These are phyloP conservation scores for Astraeus odoratus DNA, from an alignment of 768 basidiomycete genomes.

Conservation along the genomic window DNA sequence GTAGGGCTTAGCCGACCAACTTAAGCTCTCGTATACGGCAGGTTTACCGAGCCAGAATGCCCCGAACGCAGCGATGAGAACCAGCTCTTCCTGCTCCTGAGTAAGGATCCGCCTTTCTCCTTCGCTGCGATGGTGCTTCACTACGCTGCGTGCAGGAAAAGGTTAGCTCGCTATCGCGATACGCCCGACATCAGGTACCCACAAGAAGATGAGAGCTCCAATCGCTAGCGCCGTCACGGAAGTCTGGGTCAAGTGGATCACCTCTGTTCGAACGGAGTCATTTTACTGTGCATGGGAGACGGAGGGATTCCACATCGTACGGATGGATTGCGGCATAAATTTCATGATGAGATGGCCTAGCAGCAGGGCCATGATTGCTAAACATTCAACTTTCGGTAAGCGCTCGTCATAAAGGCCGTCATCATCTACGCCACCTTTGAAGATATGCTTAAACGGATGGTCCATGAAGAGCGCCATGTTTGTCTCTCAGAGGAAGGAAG, in stretches of 20 bases:
- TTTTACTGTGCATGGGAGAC: slow-evolving; percentile 1
- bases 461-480: slow-evolving; percentile 26
- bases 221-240: slow-evolving; percentile 65
- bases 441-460: slow-evolving; percentile 27
- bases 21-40: neutral
- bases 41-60: slow-evolving; percentile 70
- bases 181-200: slow-evolving; percentile 20
- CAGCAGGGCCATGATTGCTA: slow-evolving; percentile 43
- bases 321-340: slow-evolving; percentile 33
- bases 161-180: neutral
- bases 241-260: slow-evolving; percentile 65
- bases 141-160: slow-evolving; percentile 37
- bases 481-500: slow-evolving; percentile 11
- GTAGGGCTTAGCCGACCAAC: slow-evolving; percentile 2
- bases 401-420: neutral
- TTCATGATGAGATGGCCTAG: slow-evolving; percentile 47
- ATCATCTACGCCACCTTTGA: slow-evolving; percentile 19
- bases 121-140: slow-evolving; percentile 58
- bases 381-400: slow-evolving; percentile 12
- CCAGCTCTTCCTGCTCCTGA: slow-evolving; percentile 65
- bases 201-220: slow-evolving; percentile 60
- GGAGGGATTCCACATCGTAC: slow-evolving; percentile 17
- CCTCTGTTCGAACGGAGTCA: slow-evolving; percentile 34
- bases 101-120: slow-evolving; percentile 50
- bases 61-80: slow-evolving; percentile 64